Evolutionary conservation across 2,329 filamentous ascomycete genomes (phyloP).

Genomic region (Grosmannia serpens): DNA sequence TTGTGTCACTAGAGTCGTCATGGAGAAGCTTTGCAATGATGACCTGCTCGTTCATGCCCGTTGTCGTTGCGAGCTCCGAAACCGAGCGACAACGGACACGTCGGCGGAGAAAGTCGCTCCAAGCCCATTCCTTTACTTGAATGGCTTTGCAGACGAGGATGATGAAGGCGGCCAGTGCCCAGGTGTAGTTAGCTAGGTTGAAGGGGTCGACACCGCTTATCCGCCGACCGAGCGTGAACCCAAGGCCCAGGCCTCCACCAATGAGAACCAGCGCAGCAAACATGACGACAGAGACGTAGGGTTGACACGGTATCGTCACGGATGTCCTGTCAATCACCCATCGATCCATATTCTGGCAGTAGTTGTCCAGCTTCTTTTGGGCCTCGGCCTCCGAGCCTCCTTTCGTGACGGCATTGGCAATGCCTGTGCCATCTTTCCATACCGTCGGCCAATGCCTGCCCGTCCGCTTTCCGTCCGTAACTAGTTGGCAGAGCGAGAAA

Average conservation of each 20-base stretch:
- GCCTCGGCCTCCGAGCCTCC: background rate
- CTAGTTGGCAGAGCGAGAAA: background rate
- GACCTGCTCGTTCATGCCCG: constrained; percentile 14
- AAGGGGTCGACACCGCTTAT: constrained; percentile 21
- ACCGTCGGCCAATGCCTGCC: background rate
- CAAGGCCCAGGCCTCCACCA: constrained; percentile 15
- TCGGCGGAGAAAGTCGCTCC: constrained; percentile 19
- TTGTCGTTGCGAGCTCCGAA: constrained; percentile 14
- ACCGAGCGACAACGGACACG: constrained; percentile 17
- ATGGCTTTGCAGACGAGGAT: constrained; percentile 17
- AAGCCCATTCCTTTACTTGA: constrained; percentile 16
- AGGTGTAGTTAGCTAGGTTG: constrained; percentile 16
- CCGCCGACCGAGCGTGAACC: constrained; percentile 15
- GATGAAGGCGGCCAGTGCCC: constrained; percentile 17
- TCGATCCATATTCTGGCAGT: background rate
- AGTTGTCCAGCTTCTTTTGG: background rate
- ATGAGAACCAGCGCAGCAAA: constrained; percentile 8
- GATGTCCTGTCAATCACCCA: background rate
- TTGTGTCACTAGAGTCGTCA: constrained; percentile 8
- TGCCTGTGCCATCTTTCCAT: background rate
- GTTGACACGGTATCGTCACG: background rate
- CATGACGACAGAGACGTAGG: constrained; percentile 4
- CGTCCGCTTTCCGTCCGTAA: background rate
- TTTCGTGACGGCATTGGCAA: background rate
- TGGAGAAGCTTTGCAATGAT: constrained; percentile 17